Evolutionary conservation across 495 filamentous ascomycete genomes (phyloP).

Genomic region (Achaetomiella virescens): DNA sequence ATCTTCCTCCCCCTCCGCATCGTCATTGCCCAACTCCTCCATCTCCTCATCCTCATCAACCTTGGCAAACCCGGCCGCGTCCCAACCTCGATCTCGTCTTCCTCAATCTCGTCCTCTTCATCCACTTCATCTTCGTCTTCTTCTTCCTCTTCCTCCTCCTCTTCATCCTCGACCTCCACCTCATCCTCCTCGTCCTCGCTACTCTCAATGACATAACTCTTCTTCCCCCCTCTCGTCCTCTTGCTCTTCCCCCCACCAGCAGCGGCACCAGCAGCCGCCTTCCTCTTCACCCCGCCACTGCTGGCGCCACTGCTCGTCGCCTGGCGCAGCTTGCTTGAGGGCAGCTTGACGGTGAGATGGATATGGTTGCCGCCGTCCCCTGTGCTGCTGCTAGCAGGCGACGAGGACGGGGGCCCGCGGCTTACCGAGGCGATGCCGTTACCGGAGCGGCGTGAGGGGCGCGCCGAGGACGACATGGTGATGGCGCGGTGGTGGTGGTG

Average conservation of each 20-base stretch:
- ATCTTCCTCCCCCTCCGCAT: constrained; percentile 39
- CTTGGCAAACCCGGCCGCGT: not conserved
- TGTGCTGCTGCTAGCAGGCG: constrained; percentile 35
- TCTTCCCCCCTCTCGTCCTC: constrained; percentile 53
- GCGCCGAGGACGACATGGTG: constrained; percentile 39
- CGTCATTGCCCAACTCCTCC: constrained; percentile 28
- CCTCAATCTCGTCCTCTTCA: constrained; percentile 25
- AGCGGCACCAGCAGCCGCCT: constrained; percentile 12
- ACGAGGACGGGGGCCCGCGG: constrained; percentile 39
- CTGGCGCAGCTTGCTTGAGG: constrained; percentile 74
- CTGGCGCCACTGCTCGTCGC: constrained; percentile 56
- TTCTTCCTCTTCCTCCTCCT: constrained; percentile 33
- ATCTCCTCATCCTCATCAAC: constrained; percentile 31
- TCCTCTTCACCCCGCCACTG: constrained; percentile 18
- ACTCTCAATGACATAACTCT: constrained; percentile 61
- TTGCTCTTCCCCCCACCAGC: constrained; percentile 34
- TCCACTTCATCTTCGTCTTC: constrained; percentile 32
- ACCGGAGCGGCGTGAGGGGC: constrained; percentile 41
- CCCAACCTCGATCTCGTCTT: constrained; percentile 17
- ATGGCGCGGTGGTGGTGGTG: constrained; percentile 23
- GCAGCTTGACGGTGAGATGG: constrained; percentile 77
- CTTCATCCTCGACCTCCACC: constrained; percentile 39
- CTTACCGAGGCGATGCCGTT: constrained; percentile 45
- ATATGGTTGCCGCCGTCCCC: constrained; percentile 57
- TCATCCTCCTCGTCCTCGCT: constrained; percentile 48